Percentiles rank a stretch among this genome's conserved stretches.
phyloP scores from a whole-genome alignment of 192 early-diverging fungal species.

The Phlyctochytrium arcticum region DNA sequence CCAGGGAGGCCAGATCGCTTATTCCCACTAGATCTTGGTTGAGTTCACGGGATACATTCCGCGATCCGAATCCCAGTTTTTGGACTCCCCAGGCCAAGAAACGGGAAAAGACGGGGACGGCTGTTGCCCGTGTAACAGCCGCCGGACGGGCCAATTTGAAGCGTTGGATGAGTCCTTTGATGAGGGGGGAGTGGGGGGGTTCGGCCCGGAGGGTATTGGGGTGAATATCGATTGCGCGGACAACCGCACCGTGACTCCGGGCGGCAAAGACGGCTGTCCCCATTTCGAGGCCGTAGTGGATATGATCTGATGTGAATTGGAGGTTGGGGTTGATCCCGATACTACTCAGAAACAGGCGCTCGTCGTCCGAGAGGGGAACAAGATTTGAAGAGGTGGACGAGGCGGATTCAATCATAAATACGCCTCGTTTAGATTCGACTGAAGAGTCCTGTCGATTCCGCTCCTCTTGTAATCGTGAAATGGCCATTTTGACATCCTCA shows the following conservation, averaged over 20 bases:
- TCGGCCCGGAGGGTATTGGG: neutral
- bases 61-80: neutral
- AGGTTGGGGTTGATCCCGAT: slow-evolving; percentile 10
- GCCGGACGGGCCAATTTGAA: slow-evolving; percentile 3
- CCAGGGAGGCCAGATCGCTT: slow-evolving; percentile 3
- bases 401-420: neutral
- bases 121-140: neutral
- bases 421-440: too few species aligned
- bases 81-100: slow-evolving; percentile 3
- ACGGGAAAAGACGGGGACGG: neutral
- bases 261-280: slow-evolving; percentile 12
- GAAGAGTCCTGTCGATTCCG: too few species aligned
- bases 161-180: neutral
- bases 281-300: slow-evolving; percentile 19
- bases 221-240: slow-evolving; percentile 15
- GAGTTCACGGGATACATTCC: neutral
- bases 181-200: slow-evolving; percentile 8
- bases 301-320: slow-evolving; percentile 1
- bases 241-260: neutral
- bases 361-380: neutral
- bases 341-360: neutral
- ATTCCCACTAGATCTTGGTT: slow-evolving; percentile 1
- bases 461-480: neutral
- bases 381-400: neutral
- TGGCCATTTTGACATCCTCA: neutral